Conservation (phyloP, 192 early-diverging fungal species). For the Podila clonocystis region DNA sequence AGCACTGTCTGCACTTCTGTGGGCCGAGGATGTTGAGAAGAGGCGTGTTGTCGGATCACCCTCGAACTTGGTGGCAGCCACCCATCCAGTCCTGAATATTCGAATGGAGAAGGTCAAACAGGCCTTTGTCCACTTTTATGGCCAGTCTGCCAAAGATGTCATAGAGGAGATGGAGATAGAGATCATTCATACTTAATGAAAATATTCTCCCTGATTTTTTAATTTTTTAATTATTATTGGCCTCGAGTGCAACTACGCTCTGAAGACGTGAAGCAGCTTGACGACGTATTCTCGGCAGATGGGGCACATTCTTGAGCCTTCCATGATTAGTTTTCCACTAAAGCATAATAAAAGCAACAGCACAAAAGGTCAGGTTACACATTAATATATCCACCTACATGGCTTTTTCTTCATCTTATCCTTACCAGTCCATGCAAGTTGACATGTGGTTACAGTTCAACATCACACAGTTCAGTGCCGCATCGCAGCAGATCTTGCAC, state of each 20-base stretch:
- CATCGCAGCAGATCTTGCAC: slow-evolving; percentile 88
- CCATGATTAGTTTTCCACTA: slow-evolving; percentile 55
- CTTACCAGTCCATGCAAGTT: slow-evolving; percentile 82
- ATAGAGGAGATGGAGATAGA: slow-evolving; percentile 50
- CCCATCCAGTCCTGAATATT: slow-evolving; percentile 83
- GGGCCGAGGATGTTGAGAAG: slow-evolving; percentile 41
- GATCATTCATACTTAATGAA: slow-evolving; percentile 10
- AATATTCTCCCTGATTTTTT: neutral
- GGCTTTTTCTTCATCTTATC: slow-evolving; percentile 53
- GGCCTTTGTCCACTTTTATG: slow-evolving; percentile 61
- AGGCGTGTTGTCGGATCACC: slow-evolving; percentile 56
- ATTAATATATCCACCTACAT: neutral
- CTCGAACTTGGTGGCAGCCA: slow-evolving; percentile 65
- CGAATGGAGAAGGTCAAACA: slow-evolving; percentile 55
- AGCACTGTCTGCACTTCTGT: slow-evolving; percentile 53
- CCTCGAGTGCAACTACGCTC: slow-evolving; percentile 51
- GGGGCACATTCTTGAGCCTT: slow-evolving; percentile 78
- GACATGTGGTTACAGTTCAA: slow-evolving; percentile 89
- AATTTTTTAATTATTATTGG: neutral
- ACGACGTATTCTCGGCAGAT: slow-evolving; percentile 81
- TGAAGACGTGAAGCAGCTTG: slow-evolving; percentile 74
- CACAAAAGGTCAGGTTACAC: neutral
- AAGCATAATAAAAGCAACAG: neutral
- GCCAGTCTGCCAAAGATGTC: slow-evolving; percentile 33
- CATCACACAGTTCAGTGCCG: slow-evolving; percentile 83